Percentiles rank a stretch among this genome's conserved stretches.
Evolutionary conservation across 805 yeast genomes (phyloP).

Genomic region (Kazachstania africana): DNA sequence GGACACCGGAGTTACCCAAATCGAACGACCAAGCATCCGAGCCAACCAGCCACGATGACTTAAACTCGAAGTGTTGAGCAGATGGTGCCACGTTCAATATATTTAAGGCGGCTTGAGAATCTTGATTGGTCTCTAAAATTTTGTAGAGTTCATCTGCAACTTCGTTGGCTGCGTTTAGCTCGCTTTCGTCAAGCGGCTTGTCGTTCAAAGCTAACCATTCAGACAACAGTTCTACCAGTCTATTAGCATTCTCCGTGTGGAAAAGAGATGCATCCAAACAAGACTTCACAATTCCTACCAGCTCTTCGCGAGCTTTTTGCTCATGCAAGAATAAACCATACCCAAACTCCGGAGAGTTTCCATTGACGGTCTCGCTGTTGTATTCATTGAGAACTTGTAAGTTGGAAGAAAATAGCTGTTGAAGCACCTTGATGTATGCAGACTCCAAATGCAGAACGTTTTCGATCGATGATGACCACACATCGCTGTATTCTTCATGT

Average conservation of each 20-base stretch:
- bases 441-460: conserved; percentile 50
- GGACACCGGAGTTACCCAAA: conserved; percentile 84
- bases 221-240: conserved; percentile 46
- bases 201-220: conserved; percentile 55
- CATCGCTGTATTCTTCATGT: conserved; percentile 1
- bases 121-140: conserved; percentile 29
- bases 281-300: conserved; percentile 34
- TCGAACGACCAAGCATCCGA: conserved; percentile 95
- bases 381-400: conserved; percentile 53
- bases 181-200: conserved; percentile 28
- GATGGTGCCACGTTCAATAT: conserved; percentile 31
- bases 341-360: conserved; percentile 74
- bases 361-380: conserved; percentile 32
- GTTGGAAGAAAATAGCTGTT: conserved; percentile 47
- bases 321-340: conserved; percentile 60
- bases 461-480: conserved; percentile 20
- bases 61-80: conserved; percentile 34
- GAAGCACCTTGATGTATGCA: conserved; percentile 64
- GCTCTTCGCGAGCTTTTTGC: conserved; percentile 38
- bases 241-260: conserved; percentile 33
- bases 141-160: conserved; percentile 26
- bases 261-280: conserved; percentile 35
- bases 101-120: conserved; percentile 31
- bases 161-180: conserved; percentile 22
- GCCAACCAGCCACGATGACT: conserved; percentile 74